Base-by-base conservation (phyloP, 805 yeast genomes). In the Kazachstania bromeliacearum region DNA sequence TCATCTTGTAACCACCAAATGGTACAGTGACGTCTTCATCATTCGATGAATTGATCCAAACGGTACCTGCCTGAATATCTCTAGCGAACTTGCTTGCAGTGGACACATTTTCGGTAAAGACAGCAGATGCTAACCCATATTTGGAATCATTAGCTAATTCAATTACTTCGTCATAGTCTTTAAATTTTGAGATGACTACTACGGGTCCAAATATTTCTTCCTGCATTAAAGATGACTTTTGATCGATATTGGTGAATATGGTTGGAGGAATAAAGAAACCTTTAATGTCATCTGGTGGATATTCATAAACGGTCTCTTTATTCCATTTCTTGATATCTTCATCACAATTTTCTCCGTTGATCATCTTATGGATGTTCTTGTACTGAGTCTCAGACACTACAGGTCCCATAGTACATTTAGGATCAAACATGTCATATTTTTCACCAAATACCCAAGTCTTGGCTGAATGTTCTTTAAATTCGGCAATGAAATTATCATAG, bases 1-100 rank as follows among this genome's bases (percentile, higher is more conserved):
- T 73, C 70, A 71, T 66, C 62, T 82, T 81, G 60, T 73, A 79
- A 28, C 94, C 94, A 33, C 94, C 94, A 55, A 84, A 83, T 21
- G 94, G 94, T 38, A 78, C 73, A 39, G 69, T 66, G 39, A 67
- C 56, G 50, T 75, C 77, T 48, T 74, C 73, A 45, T 74, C 80
- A 51, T 79, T 79, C 35, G 79, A 77, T 9, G 78, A 68, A 60
- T 80, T 80, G 48, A 79, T 63, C 75, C 83, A 80, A 28, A 79
- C 75, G 36, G 74, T 73, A 17, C 88, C 88, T 1, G 84, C 77
- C 45, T 73, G 69, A 40, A 80, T 59, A 36, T 71, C 73, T 20
- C 68, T 57, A n/a, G 85, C 79, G 49, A 78, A 66, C 34, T 63
- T 55, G 55, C 79, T 79, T 7, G 87, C 89, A 34, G 69, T 65